A percentile compares a stretch with the other conserved stretches of the same genome.
Evolutionary conservation across 2,329 filamentous ascomycete species (phyloP).

Genomic region (Apiospora sp.): DNA sequence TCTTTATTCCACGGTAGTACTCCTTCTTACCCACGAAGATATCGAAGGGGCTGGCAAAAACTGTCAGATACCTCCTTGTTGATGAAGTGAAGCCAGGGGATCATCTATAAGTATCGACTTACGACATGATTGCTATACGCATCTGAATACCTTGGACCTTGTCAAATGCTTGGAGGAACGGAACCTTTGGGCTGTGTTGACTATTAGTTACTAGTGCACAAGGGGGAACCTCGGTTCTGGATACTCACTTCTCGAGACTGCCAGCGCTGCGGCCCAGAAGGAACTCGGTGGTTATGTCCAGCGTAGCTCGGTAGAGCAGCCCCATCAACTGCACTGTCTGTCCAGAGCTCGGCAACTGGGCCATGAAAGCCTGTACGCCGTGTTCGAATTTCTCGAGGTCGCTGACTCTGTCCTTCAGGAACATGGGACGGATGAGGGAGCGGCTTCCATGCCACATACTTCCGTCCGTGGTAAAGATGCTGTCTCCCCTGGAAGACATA

Average conservation of each 20-base stretch:
- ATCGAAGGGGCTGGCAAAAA: constrained; percentile 20
- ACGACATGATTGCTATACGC: constrained; percentile 54
- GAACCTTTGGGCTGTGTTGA: constrained; percentile 45
- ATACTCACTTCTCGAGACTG: constrained; percentile 22
- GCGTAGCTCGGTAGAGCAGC: constrained; percentile 70
- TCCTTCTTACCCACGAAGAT: constrained; percentile 32
- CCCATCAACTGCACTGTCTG: constrained; percentile 72
- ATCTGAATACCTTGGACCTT: constrained; percentile 74
- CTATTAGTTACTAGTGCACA: not conserved
- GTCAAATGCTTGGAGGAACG: constrained; percentile 74
- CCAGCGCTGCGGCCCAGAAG: constrained; percentile 25
- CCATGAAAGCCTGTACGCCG: constrained; percentile 65
- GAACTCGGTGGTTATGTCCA: constrained; percentile 53
- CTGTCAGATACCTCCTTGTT: not conserved
- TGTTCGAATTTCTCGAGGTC: constrained; percentile 62
- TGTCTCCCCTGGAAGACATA: not conserved
- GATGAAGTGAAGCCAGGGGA: not conserved
- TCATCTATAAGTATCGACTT: not conserved
- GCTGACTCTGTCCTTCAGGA: constrained; percentile 54
- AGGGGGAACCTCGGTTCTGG: no score
- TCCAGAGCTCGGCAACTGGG: constrained; percentile 69
- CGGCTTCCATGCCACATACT: constrained; percentile 60
- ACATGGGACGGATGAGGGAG: constrained; percentile 61
- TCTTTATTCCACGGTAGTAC: constrained; percentile 69
- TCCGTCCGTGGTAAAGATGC: constrained; percentile 47